Base-by-base conservation (phyloP, 2,329 filamentous ascomycete species). In the Talaromyces funiculosus region DNA sequence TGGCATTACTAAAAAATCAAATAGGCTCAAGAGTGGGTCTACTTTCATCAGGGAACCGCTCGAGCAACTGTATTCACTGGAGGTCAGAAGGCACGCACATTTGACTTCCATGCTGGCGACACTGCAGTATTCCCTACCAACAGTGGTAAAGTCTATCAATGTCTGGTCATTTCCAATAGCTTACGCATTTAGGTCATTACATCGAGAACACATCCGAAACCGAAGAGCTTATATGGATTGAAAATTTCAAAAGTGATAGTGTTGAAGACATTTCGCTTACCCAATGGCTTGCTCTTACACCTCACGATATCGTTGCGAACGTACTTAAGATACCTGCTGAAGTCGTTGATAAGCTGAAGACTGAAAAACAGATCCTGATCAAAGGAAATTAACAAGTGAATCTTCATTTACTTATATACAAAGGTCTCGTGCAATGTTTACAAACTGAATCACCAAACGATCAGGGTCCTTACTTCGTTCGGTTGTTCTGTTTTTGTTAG, bases 241-340 rank as follows among this genome's bases (percentile, higher is more conserved):
- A 89, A 69, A 82, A 89, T 18, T 89, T 87, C 77, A 88, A 87
- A 74, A 83, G 81, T 43, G 85, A 89, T 63, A 80, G 82, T 2
- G 85, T 89, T 1, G 84, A 82, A 0, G 87, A 90, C 67, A 86
- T 90, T 63, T 81, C 83, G 0, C 71, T 89, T 45, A 85, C 83
- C 0, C 86, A 90, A 70, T 90, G 86, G 87, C 76, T 90, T 40
- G 86, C 86, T 0, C 74, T 89, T 55, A 89, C 86, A 0, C 87
- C 87, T 0, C 76, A 82, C 0, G 82, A 85, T 53, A 80, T 88
- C 55, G 85, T 87, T 16, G 82, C 84, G 0, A 79, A 83, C 70
- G 80, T 81, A 2, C 75, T 87, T 14, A 86, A 86, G 66, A 80
- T 87, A 14, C 80, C 83, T 0, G 67, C 84, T 3, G 77, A 79